Evolutionary conservation across 805 yeast species (phyloP).

Genomic region (Kazachstania taianensis): DNA sequence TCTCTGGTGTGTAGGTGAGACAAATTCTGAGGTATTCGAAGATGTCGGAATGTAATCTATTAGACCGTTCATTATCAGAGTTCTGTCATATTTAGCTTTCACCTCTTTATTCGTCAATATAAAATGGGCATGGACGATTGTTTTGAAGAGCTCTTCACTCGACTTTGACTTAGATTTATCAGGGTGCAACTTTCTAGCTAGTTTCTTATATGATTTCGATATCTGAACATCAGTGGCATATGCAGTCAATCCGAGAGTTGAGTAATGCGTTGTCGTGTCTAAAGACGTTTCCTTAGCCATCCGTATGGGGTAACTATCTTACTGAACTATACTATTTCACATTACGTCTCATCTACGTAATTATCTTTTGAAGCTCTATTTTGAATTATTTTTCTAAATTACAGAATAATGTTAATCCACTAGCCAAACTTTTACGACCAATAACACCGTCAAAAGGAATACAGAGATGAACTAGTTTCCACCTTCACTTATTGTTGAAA

Average conservation of each 20-base stretch:
- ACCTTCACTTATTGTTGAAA: too few relatives aligned
- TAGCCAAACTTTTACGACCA: too few relatives aligned
- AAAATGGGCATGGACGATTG: conserved; percentile 26
- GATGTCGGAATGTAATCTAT: conserved; percentile 9
- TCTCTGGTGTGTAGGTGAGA: not conserved
- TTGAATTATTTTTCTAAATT: too few relatives aligned
- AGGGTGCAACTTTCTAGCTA: conserved; percentile 68
- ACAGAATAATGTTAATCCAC: too few relatives aligned
- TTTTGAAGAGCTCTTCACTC: conserved; percentile 25
- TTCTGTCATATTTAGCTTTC: conserved; percentile 16
- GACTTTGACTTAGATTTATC: conserved; percentile 54
- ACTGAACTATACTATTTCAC: too few relatives aligned
- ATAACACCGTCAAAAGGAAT: too few relatives aligned
- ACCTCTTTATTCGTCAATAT: conserved; percentile 19
- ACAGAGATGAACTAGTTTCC: too few relatives aligned
- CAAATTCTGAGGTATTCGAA: not conserved
- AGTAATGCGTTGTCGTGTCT: conserved; percentile 26
- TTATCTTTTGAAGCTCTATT: too few relatives aligned
- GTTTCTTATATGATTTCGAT: conserved; percentile 69
- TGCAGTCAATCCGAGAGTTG: conserved; percentile 19
- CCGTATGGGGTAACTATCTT: too few relatives aligned
- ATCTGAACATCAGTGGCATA: conserved; percentile 30
- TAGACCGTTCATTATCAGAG: conserved; percentile 13
- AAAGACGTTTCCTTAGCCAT: conserved; percentile 9
- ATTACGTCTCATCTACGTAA: too few relatives aligned